Conservation (phyloP, 371 early-diverging fungal genomes). For the Haplosporangium sp. region DNA sequence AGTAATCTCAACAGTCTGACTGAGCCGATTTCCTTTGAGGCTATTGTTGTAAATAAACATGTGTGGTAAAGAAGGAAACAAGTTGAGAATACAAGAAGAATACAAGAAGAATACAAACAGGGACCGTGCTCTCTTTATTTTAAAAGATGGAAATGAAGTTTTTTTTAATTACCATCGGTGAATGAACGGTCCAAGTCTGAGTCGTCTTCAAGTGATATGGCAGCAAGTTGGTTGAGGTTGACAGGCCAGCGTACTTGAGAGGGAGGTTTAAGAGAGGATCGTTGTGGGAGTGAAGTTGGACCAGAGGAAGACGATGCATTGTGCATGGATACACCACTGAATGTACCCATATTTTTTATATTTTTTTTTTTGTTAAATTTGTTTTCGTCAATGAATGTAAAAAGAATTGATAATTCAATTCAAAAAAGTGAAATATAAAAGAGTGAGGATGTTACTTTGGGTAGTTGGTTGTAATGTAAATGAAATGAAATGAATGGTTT, state of each 20-base stretch:
- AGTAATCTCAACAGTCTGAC: constrained; percentile 41
- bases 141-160: no score
- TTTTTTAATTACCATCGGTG: constrained; percentile 24
- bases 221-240: constrained; percentile 53
- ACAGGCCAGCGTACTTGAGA: constrained; percentile 50
- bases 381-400: no score
- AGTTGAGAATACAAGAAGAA: not conserved
- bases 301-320: not conserved
- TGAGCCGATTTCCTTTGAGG: constrained; percentile 35
- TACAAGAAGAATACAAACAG: no score
- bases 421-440: no score
- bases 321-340: constrained; percentile 12
- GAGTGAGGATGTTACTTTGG: no score
- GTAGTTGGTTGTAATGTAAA: not conserved
- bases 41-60: constrained; percentile 7
- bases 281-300: constrained; percentile 13
- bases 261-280: constrained; percentile 29
- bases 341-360: constrained; percentile 13
- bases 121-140: not conserved
- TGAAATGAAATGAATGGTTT: not conserved
- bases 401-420: no score
- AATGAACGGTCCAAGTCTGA: constrained; percentile 53
- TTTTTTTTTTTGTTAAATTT: not conserved
- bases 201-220: constrained; percentile 52
- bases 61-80: not conserved